Percentiles rank a stretch among this genome's conserved stretches.
Conservation (phyloP, 2,329 filamentous ascomycete genomes). For the Colletotrichum tamarilloi region DNA sequence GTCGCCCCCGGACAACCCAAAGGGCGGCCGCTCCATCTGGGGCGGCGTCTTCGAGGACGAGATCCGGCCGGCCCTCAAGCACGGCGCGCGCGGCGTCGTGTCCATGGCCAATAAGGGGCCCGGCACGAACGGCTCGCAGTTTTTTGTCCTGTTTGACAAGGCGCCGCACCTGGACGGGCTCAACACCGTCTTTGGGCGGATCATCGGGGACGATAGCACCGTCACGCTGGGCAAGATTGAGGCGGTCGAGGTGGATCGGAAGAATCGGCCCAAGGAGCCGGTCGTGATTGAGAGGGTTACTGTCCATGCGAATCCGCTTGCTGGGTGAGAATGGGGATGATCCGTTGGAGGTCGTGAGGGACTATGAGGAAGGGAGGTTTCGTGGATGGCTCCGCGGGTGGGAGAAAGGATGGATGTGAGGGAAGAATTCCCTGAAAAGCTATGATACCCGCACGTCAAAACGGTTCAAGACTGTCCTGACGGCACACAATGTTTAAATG, state of each 20-base stretch:
- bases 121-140: constrained; percentile 81
- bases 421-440: neutral
- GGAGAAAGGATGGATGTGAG: neutral
- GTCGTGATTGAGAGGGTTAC: constrained; percentile 76
- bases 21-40: constrained; percentile 80
- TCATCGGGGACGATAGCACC: constrained; percentile 73
- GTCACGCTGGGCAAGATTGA: constrained; percentile 79
- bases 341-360: neutral
- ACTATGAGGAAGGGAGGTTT: neutral
- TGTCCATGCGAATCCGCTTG: constrained; percentile 84
- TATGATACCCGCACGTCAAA: neutral
- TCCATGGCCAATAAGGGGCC: constrained; percentile 85
- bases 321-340: constrained; percentile 55
- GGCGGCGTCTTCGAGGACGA: constrained; percentile 82
- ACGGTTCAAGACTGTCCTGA: neutral
- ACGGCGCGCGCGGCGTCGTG: constrained; percentile 76
- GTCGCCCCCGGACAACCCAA: constrained; percentile 67
- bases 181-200: constrained; percentile 85
- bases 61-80: constrained; percentile 76
- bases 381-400: neutral
- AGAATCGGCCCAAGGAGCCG: constrained; percentile 76
- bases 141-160: constrained; percentile 83
- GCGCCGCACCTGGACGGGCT: constrained; percentile 85
- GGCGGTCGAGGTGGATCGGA: constrained; percentile 79
- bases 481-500: neutral